Evolutionary conservation across 2,329 filamentous ascomycete species (phyloP).

Genomic region (Phyllosticta ampelicida): DNA sequence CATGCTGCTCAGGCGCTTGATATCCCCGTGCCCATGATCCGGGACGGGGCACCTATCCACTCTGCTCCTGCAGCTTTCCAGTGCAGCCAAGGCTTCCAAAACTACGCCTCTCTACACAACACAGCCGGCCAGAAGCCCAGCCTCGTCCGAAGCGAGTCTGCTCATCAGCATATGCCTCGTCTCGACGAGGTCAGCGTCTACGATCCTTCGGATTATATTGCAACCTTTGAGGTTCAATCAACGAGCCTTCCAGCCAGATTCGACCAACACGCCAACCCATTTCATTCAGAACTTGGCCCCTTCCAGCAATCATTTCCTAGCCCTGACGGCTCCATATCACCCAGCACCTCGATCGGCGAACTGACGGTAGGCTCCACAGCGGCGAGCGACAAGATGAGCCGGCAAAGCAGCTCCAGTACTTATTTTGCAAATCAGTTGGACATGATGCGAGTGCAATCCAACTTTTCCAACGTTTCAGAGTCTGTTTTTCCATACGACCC

Average conservation of each 20-base stretch:
- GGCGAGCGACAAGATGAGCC: slow-evolving; percentile 33
- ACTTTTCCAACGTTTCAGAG: slow-evolving; percentile 26
- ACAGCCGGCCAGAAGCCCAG: slow-evolving; percentile 20
- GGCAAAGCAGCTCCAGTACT: slow-evolving; percentile 34
- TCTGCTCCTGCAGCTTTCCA: slow-evolving; percentile 21
- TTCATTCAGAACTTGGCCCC: slow-evolving; percentile 8
- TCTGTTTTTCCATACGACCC: slow-evolving; percentile 23
- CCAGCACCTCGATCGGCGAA: slow-evolving; percentile 27
- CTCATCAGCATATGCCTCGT: slow-evolving; percentile 19
- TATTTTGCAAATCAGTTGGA: slow-evolving; percentile 31
- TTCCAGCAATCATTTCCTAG: slow-evolving; percentile 17
- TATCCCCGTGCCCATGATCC: slow-evolving; percentile 20
- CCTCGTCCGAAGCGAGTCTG: slow-evolving; percentile 15
- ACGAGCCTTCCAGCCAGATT: slow-evolving; percentile 6
- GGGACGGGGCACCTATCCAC: slow-evolving; percentile 14
- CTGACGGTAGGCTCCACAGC: slow-evolving; percentile 28
- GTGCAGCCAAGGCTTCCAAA: not conserved
- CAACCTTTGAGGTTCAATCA: slow-evolving; percentile 18
- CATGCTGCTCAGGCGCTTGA: slow-evolving; percentile 15
- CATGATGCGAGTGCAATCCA: slow-evolving; percentile 36
- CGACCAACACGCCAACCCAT: slow-evolving; percentile 13
- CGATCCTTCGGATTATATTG: slow-evolving; percentile 26
- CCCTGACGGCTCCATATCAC: slow-evolving; percentile 24
- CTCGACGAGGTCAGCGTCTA: slow-evolving; percentile 23
- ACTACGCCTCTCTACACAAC: slow-evolving; percentile 15